Evolutionary conservation across 345 rosid genomes (phyloP).

Genomic region (Jatropha curcas): DNA sequence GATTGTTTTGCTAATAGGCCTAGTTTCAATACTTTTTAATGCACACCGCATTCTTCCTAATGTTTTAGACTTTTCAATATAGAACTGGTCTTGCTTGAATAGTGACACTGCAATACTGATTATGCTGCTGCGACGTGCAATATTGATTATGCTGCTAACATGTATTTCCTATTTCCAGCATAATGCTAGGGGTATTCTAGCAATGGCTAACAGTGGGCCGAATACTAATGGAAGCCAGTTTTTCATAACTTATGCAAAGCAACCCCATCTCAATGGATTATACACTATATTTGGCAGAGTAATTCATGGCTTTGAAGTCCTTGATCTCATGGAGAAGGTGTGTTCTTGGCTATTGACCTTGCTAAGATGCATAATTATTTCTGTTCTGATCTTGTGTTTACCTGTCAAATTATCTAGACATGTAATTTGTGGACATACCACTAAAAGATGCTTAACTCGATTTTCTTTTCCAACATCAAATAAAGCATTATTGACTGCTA

Average conservation of each 20-base stretch:
- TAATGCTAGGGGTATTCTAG: conserved; percentile 84
- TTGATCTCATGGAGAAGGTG: conserved; percentile 99
- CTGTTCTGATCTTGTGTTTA: too few relatives aligned
- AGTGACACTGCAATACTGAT: too few relatives aligned
- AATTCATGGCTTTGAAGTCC: conserved; percentile 97
- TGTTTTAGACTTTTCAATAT: too few relatives aligned
- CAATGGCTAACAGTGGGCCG: conserved; percentile 99
- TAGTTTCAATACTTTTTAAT: not conserved
- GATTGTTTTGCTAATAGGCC: not conserved
- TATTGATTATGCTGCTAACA: not conserved
- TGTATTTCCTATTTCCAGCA: conserved; percentile 49
- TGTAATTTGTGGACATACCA: not conserved
- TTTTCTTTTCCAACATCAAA: not conserved
- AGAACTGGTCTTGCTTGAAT: too few relatives aligned
- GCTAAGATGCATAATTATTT: too few relatives aligned
- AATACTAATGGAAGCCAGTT: conserved; percentile 98
- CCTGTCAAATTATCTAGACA: too few relatives aligned
- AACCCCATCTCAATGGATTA: conserved; percentile 94
- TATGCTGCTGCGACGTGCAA: not conserved
- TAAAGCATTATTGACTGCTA: not conserved
- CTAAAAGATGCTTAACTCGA: not conserved
- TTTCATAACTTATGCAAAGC: conserved; percentile 80
- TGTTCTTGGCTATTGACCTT: too few relatives aligned
- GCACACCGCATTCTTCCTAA: too few relatives aligned
- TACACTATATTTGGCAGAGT: conserved; percentile 94